These are phyloP conservation scores for Syzygium oleosum DNA, from an alignment of 345 rosid genomes.

Conservation along the genomic window DNA sequence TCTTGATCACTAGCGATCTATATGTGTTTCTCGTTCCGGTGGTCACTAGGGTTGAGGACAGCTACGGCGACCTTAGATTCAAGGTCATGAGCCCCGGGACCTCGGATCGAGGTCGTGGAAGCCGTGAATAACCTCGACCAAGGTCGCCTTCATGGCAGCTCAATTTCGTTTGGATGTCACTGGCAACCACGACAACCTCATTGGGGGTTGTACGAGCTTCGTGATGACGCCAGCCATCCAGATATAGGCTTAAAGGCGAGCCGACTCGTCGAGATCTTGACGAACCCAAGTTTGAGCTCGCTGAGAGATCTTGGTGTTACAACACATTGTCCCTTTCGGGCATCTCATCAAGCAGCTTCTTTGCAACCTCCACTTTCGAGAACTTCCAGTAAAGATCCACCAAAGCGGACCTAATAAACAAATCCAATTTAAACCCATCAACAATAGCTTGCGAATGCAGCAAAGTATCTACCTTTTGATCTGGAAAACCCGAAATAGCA, in stretches of 20 bases:
- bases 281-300: neutral
- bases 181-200: neutral
- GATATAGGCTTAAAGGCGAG: neutral
- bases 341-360: constrained; percentile 54
- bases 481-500: constrained; percentile 16
- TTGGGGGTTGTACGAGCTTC: neutral
- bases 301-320: constrained; percentile 47
- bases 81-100: neutral
- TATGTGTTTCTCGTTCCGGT: neutral
- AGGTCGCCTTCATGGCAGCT: neutral
- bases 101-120: neutral
- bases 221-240: neutral
- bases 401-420: constrained; percentile 46
- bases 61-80: neutral
- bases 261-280: neutral
- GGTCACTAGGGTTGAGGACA: neutral
- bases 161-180: neutral
- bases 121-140: neutral
- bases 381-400: constrained; percentile 46
- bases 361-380: constrained; percentile 21
- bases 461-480: constrained; percentile 24
- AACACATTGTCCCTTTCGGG: constrained; percentile 47
- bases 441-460: constrained; percentile 45
- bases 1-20: neutral
- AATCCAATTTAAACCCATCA: constrained; percentile 44